Conservation (phyloP, 768 basidiomycete species). For the Gloeopeniophorella convolvens region DNA sequence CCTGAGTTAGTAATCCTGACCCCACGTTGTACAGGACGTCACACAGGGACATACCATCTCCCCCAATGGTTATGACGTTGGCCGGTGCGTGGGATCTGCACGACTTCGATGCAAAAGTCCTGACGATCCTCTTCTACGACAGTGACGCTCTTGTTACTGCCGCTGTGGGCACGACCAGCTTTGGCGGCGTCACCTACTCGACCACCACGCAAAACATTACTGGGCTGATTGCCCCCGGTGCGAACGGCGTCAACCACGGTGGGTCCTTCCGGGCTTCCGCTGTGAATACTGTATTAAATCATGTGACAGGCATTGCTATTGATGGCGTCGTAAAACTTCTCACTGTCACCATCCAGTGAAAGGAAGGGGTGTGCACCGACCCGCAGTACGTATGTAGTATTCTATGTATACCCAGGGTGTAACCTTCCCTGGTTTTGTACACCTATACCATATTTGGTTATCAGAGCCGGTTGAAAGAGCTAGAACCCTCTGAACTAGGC, state of each 20-base stretch:
- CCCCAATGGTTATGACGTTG: conserved; percentile 45
- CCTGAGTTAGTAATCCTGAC: neutral
- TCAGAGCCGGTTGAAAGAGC: too few species aligned
- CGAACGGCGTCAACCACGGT: conserved; percentile 44
- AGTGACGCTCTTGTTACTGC: conserved; percentile 35
- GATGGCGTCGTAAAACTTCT: conserved; percentile 49
- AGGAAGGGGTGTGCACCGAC: too few species aligned
- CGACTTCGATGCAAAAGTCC: neutral
- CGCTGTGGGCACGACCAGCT: conserved; percentile 35
- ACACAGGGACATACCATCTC: conserved; percentile 35
- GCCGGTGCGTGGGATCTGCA: conserved; percentile 29
- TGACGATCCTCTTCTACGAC: neutral
- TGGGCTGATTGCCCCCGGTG: conserved; percentile 45
- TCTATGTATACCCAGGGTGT: too few species aligned
- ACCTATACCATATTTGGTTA: too few species aligned
- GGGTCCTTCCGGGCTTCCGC: conserved; percentile 1
- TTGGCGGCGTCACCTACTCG: conserved; percentile 40
- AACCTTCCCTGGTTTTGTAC: too few species aligned
- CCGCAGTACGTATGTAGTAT: too few species aligned
- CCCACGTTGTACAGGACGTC: conserved; percentile 22
- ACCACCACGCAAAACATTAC: conserved; percentile 39
- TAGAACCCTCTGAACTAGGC: too few species aligned
- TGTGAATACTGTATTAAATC: neutral
- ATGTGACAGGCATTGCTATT: conserved; percentile 48
- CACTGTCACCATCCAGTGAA: conserved; percentile 41